phyloP scores from a whole-genome alignment of 805 yeast genomes.

The Lipomyces kockii region DNA sequence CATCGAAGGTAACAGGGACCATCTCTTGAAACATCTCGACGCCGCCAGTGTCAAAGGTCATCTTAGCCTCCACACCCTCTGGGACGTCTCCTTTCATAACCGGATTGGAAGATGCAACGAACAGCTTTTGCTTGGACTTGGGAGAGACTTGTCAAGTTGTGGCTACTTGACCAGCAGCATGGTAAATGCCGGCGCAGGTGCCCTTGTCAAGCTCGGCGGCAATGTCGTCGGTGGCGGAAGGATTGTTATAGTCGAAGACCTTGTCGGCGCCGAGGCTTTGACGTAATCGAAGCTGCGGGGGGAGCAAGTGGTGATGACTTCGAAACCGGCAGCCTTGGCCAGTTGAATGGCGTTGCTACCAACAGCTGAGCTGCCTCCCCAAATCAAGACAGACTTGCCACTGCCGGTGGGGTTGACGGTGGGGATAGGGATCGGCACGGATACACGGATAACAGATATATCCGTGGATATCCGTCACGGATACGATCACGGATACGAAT shows the following conservation, averaged over 20 bases:
- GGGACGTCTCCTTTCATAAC: not conserved
- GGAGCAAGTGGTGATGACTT: slow-evolving; percentile 58
- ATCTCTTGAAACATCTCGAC: not conserved
- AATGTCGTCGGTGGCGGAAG: slow-evolving; percentile 3
- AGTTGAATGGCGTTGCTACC: slow-evolving; percentile 64
- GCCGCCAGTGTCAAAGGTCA: not conserved
- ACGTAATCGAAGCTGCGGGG: slow-evolving; percentile 51
- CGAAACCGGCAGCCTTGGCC: slow-evolving; percentile 56
- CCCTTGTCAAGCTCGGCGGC: not conserved
- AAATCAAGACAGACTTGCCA: slow-evolving; percentile 48
- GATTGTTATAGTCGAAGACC: slow-evolving; percentile 52
- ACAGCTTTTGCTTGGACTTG: too few species aligned
- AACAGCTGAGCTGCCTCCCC: slow-evolving; percentile 73
- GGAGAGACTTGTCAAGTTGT: too few species aligned
- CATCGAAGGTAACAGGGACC: not conserved
- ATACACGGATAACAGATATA: too few species aligned
- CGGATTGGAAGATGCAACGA: not conserved
- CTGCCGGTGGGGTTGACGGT: not conserved
- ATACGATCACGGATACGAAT: too few species aligned
- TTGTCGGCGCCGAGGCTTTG: slow-evolving; percentile 57
- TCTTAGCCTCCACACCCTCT: not conserved
- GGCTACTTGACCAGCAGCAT: not conserved
- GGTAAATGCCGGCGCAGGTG: not conserved
- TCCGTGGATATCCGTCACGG: too few species aligned
- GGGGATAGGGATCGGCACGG: too few species aligned